phyloP scores from a whole-genome alignment of 768 basidiomycete species.

The Hysterangium stoloniferum region DNA sequence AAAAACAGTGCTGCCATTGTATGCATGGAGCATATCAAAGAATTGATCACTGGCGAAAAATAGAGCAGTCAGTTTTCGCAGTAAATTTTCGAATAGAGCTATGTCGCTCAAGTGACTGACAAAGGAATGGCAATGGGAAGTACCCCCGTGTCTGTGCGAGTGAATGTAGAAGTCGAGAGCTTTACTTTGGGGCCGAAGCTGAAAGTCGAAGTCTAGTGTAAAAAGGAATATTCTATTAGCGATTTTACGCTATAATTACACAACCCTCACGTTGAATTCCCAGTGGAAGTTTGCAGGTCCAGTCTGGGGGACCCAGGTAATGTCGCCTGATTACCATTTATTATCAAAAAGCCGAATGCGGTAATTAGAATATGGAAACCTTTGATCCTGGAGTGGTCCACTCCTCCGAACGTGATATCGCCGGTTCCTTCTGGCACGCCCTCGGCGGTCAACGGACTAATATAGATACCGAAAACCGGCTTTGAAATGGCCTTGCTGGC shows the following conservation, averaged over 20 bases:
- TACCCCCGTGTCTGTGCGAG: slow-evolving; percentile 5
- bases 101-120: neutral
- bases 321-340: neutral
- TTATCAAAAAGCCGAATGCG: neutral
- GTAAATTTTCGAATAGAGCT: neutral
- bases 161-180: neutral
- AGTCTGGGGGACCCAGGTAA: slow-evolving; percentile 7
- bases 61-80: neutral
- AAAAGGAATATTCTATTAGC: too few species aligned
- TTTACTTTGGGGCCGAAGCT: slow-evolving; percentile 5
- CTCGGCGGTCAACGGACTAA: neutral
- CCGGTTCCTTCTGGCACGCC: slow-evolving; percentile 4
- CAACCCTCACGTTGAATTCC: slow-evolving; percentile 7
- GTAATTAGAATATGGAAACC: slow-evolving; percentile 1
- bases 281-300: slow-evolving; percentile 5
- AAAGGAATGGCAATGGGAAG: neutral
- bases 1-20: neutral
- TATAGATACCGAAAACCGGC: slow-evolving; percentile 6
- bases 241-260: neutral
- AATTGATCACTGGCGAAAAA: neutral
- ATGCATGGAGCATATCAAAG: neutral
- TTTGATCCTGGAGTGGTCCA: neutral
- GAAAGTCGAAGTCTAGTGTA: neutral
- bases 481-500: neutral
- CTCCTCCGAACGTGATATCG: slow-evolving; percentile 7